Percentiles rank a stretch among this genome's conserved stretches.
Conservation (phyloP, 2,329 filamentous ascomycete species). For the Fusarium liriodendri region DNA sequence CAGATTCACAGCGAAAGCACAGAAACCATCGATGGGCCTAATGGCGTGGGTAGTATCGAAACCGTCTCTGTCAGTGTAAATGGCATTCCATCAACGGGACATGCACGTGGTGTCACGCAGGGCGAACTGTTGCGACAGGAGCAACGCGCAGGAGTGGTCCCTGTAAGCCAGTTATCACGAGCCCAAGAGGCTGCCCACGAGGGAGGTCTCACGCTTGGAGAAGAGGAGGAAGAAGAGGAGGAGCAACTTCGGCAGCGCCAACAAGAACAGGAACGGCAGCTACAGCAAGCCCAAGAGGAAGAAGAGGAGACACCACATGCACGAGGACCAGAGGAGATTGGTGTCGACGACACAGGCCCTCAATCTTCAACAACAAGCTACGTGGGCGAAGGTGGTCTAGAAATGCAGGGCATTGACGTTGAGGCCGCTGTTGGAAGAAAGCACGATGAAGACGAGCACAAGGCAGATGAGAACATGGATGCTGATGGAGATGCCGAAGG, state of each 20-base stretch:
- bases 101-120: slow-evolving; percentile 75
- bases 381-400: slow-evolving; percentile 55
- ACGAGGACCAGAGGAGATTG: slow-evolving; percentile 85
- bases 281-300: slow-evolving; percentile 49
- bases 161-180: slow-evolving; percentile 69
- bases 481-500: slow-evolving; percentile 37
- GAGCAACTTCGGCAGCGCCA: neutral
- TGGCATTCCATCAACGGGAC: slow-evolving; percentile 68
- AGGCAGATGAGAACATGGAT: slow-evolving; percentile 26
- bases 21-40: slow-evolving; percentile 84
- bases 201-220: slow-evolving; percentile 43
- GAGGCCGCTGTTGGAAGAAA: slow-evolving; percentile 71
- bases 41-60: slow-evolving; percentile 82
- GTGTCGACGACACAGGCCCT: slow-evolving; percentile 86
- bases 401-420: slow-evolving; percentile 67
- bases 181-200: slow-evolving; percentile 48
- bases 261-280: neutral
- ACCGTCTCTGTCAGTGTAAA: slow-evolving; percentile 83
- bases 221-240: slow-evolving; percentile 45
- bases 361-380: slow-evolving; percentile 62
- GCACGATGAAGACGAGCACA: slow-evolving; percentile 44
- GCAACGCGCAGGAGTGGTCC: slow-evolving; percentile 83
- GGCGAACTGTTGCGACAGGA: slow-evolving; percentile 89
- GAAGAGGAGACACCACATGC: slow-evolving; percentile 79
- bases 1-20: slow-evolving; percentile 77